Percentiles rank a stretch among this genome's conserved stretches.
Evolutionary conservation across 2,329 filamentous ascomycete species (phyloP).

Genomic region (Raffaelea arxii): DNA sequence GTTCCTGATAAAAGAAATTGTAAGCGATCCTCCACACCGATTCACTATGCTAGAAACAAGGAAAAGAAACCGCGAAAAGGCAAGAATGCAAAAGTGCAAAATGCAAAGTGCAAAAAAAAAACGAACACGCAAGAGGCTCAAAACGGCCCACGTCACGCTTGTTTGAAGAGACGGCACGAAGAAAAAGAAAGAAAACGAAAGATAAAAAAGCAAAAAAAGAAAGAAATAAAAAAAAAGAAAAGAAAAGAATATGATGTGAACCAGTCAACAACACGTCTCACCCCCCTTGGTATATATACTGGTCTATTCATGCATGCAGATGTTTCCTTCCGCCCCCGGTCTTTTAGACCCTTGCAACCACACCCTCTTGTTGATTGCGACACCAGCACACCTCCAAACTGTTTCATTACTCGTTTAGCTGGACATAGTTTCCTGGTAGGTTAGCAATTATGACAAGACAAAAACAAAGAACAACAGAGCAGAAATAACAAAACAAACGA

Average conservation of each 20-base stretch:
- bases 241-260: background rate
- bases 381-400: too few species aligned
- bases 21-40: too few species aligned
- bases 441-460: background rate
- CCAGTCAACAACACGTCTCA: too few species aligned
- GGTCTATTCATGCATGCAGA: background rate
- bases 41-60: background rate
- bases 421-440: conserved; percentile 34
- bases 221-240: background rate
- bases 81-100: background rate
- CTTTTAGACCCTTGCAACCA: too few species aligned
- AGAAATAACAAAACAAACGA: too few species aligned
- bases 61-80: background rate
- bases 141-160: too few species aligned
- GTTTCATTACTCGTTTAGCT: conserved; percentile 20
- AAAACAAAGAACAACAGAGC: conserved; percentile 45
- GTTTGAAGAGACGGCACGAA: conserved; percentile 1
- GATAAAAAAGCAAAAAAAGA: background rate
- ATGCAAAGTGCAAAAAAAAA: too few species aligned
- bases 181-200: background rate
- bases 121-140: background rate
- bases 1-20: too few species aligned
- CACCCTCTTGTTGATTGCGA: too few species aligned
- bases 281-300: background rate
- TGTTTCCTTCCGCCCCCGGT: too few species aligned